These are phyloP conservation scores for Hemisphaericaspora xylanilytica DNA, from an alignment of 1,139 yeast species.

Conservation along the genomic window DNA sequence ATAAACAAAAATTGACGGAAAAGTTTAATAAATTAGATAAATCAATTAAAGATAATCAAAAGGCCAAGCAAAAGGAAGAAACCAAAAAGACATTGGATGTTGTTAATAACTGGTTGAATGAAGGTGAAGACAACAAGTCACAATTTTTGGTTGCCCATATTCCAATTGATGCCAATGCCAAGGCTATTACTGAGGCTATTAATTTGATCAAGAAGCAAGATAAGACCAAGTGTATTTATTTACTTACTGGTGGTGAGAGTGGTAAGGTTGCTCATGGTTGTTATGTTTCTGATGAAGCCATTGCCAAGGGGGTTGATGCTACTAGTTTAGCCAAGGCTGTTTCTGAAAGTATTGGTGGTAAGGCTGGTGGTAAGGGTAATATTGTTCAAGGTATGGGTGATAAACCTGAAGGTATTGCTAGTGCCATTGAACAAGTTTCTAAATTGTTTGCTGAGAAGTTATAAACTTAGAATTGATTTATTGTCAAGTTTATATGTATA, in stretches of 20 bases:
- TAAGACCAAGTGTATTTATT: conserved; percentile 74
- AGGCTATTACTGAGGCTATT: conserved; percentile 91
- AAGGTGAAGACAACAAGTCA: conserved; percentile 42
- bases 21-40: conserved; percentile 80
- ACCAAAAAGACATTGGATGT: conserved; percentile 75
- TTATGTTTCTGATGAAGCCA: conserved; percentile 71
- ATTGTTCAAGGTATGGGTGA: conserved; percentile 97
- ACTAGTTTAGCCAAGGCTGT: conserved; percentile 72
- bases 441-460: conserved; percentile 59
- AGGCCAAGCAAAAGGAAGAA: conserved; percentile 85
- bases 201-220: conserved; percentile 77
- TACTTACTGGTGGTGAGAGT: conserved; percentile 76
- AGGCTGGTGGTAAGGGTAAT: conserved; percentile 97
- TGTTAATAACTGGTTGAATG: conserved; percentile 67
- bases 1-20: conserved; percentile 72
- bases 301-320: conserved; percentile 73
- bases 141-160: conserved; percentile 65
- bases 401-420: conserved; percentile 63
- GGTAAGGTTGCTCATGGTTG: conserved; percentile 95
- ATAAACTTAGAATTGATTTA: too few species aligned
- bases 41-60: conserved; percentile 81
- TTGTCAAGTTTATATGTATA: too few species aligned
- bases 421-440: conserved; percentile 71
- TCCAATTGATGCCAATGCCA: conserved; percentile 78
- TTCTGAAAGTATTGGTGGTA: conserved; percentile 81